A percentile compares a stretch with the other conserved stretches of the same genome.
phyloP scores from a whole-genome alignment of 306 rosid species.

The Quercus bicolor region DNA sequence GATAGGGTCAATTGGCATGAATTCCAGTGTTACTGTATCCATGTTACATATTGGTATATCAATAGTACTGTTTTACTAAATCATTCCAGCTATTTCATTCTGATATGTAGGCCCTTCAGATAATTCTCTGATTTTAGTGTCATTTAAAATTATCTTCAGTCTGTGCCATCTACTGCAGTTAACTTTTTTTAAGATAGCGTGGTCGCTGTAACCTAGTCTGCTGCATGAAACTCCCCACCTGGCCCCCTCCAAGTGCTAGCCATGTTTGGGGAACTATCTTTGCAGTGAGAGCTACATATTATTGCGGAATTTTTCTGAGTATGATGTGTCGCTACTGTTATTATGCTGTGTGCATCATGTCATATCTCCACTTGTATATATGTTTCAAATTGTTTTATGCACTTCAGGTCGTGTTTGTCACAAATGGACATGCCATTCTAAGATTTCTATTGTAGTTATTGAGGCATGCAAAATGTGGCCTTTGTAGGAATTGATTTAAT shows the following conservation, averaged over 20 bases:
- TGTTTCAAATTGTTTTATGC: neutral
- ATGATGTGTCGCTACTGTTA: neutral
- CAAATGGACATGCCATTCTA: neutral
- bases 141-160: neutral
- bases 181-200: neutral
- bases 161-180: neutral
- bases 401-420: neutral
- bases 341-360: neutral
- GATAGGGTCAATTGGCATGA: too few relatives aligned
- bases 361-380: neutral
- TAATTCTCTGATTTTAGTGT: neutral
- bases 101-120: neutral
- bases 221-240: neutral
- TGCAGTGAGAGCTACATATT: neutral
- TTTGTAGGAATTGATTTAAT: conserved; percentile 3
- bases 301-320: neutral
- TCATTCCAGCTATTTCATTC: neutral
- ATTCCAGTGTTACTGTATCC: conserved; percentile 2
- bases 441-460: conserved; percentile 1
- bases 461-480: neutral
- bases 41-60: neutral
- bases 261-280: neutral
- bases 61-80: neutral
- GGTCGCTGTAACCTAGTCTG: conserved; percentile 1
- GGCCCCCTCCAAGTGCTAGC: neutral